Conservation (phyloP, 2,329 filamentous ascomycete genomes). For the Leptographium lundbergii region DNA sequence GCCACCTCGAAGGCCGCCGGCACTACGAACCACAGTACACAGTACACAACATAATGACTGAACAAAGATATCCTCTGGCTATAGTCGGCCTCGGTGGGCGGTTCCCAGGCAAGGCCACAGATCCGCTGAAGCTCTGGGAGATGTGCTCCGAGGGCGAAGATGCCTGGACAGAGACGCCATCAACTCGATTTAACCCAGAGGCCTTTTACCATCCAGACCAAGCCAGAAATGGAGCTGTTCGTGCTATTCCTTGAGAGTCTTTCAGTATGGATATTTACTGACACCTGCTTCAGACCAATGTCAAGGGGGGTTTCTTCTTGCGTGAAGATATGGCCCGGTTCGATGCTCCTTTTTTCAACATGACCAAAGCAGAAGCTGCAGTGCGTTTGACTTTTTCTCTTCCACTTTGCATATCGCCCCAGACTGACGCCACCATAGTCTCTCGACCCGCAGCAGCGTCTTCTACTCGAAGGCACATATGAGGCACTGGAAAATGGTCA, state of each 20-base stretch:
- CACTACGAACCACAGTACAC: neutral
- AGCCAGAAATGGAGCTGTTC: constrained; percentile 12
- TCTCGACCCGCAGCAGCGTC: constrained; percentile 13
- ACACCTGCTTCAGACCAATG: constrained; percentile 10
- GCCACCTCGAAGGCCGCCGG: neutral
- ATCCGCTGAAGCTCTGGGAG: constrained; percentile 20
- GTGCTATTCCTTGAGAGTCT: neutral
- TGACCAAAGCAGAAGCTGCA: constrained; percentile 17
- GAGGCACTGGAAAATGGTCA: constrained; percentile 16
- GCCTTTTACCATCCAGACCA: constrained; percentile 18
- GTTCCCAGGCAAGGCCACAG: constrained; percentile 22
- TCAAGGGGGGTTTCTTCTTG: constrained; percentile 21
- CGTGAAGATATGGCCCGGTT: constrained; percentile 10
- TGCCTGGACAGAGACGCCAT: constrained; percentile 12
- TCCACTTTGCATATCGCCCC: neutral
- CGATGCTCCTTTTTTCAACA: constrained; percentile 20
- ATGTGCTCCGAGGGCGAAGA: constrained; percentile 12
- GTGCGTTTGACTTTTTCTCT: constrained; percentile 7
- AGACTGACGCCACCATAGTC: neutral
- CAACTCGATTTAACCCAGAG: constrained; percentile 21
- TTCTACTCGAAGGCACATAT: constrained; percentile 13
- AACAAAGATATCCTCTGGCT: constrained; percentile 16
- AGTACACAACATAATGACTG: constrained; percentile 2
- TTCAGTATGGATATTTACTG: no score
- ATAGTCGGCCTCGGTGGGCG: constrained; percentile 25